Base-by-base conservation (phyloP, 2,329 filamentous ascomycete species). In the Colletotrichum camelliae region DNA sequence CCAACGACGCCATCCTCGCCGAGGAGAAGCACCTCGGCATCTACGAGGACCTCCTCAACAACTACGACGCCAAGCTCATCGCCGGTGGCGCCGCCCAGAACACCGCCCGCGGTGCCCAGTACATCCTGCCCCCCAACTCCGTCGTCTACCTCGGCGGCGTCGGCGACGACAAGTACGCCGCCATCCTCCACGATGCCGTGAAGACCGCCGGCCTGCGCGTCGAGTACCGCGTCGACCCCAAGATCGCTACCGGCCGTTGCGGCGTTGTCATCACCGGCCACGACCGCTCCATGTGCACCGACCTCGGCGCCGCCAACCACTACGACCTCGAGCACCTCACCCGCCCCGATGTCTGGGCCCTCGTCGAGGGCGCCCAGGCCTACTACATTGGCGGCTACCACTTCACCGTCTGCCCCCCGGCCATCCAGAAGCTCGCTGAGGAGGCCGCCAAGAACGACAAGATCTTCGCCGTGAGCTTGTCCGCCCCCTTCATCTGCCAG, bases 321-420 rank as follows among this genome's bases (percentile, higher is more conserved):
- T 99, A 99, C 89, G 96, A 96, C 87, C 85, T 98, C 68, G 95
- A 97, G 78, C 97, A 99, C 86, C 88, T 99, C 85, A 95, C 98
- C 92, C 92, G 93, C 85, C 94, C 95, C 70, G 92, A 96, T 87
- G 94, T 98, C 86, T 99, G 97, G 97, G 91, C 92, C 79, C 90
- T 98, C 67, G 97, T 97, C 76, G 92, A 98, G 91, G 93, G 94
- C 81, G 96, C 96, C 72, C 91, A 96, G 83, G 90, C 94, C 81
- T 98, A 93, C 90, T 99, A 98, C 83, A 93, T 99, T 77, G 97
- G 97, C 82, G 97, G 97, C 61, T 99, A 96, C 89, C 97, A 99
- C 89, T 92, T 99, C 89, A 99, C 97, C 57, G 97, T 99, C 83
- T 98, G 94, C 87, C 95, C 96, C 60, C 93, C 94, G 27, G 96